These are phyloP conservation scores for Cryphonectria naterciae DNA, from an alignment of 2,329 filamentous ascomycete species.

Conservation along the genomic window DNA sequence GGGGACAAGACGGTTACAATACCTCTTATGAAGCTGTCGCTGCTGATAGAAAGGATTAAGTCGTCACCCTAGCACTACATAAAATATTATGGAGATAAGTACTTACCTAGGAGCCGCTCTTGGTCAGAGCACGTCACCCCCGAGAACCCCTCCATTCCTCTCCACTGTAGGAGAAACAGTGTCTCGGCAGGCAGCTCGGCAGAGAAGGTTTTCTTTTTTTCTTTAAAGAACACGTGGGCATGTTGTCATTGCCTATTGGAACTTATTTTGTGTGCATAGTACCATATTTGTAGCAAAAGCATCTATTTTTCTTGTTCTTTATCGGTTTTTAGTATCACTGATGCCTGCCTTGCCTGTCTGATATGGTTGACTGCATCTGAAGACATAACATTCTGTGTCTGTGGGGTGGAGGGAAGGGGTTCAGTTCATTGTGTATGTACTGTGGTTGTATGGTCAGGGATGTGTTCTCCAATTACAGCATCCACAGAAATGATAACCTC, in stretches of 20 bases:
- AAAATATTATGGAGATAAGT: background rate
- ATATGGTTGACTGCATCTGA: background rate
- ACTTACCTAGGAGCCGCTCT: background rate
- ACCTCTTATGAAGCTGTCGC: background rate
- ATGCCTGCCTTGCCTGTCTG: background rate
- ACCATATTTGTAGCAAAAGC: background rate
- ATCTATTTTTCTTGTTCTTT: background rate
- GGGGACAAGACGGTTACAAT: background rate
- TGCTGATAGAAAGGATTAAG: background rate
- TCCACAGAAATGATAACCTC: background rate
- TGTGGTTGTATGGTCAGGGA: background rate
- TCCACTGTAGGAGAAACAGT: background rate
- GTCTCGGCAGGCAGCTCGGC: constrained; percentile 6
- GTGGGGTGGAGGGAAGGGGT: background rate
- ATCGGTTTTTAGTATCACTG: too few relatives aligned
- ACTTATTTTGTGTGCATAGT: background rate
- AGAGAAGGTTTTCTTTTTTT: background rate
- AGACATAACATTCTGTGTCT: background rate
- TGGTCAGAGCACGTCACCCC: background rate
- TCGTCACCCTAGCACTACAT: background rate
- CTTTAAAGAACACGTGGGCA: background rate
- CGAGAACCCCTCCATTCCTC: background rate
- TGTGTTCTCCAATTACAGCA: background rate
- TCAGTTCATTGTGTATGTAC: background rate
- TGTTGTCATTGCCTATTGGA: background rate